Percentiles rank a stretch among this genome's conserved stretches.
Conservation (phyloP, 176 grass and related monocot genomes). For the Aegilops tauschii region DNA sequence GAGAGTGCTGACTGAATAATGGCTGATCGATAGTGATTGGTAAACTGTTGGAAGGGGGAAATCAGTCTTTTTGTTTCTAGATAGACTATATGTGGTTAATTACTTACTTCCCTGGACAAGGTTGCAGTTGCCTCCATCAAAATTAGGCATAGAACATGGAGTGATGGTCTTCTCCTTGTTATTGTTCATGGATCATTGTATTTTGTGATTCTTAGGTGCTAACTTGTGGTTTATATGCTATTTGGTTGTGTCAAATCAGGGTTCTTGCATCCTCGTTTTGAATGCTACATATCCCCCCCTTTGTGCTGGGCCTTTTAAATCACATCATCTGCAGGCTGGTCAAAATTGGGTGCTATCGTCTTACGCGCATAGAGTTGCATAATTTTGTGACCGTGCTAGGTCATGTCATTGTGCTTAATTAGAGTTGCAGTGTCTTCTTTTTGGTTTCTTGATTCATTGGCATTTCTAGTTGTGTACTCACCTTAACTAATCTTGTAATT, state of each 20-base stretch:
- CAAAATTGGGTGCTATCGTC: not conserved
- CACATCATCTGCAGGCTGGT: not conserved
- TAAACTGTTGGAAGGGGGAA: constrained; percentile 10
- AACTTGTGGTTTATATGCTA: constrained; percentile 47
- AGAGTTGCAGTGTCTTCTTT: not conserved
- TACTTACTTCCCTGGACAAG: constrained; percentile 35
- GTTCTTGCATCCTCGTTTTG: constrained; percentile 3
- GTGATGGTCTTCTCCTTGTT: constrained; percentile 26
- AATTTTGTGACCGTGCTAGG: not conserved
- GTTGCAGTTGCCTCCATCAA: constrained; percentile 33
- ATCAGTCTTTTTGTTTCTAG: constrained; percentile 37
- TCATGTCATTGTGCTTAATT: not conserved
- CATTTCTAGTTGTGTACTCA: not conserved
- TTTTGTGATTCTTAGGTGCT: constrained; percentile 37
- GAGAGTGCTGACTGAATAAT: constrained; percentile 30
- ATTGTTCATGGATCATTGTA: constrained; percentile 29
- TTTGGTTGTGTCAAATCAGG: constrained; percentile 24
- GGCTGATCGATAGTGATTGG: constrained; percentile 30
- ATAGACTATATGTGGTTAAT: constrained; percentile 45
- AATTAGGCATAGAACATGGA: constrained; percentile 34
- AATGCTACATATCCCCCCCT: not conserved
- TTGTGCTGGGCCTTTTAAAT: not conserved
- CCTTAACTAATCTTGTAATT: not conserved
- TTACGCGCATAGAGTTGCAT: not conserved
- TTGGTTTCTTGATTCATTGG: constrained; percentile 14